These are phyloP conservation scores for Daldinia concentrica DNA, from an alignment of 495 filamentous ascomycete species.

Conservation along the genomic window DNA sequence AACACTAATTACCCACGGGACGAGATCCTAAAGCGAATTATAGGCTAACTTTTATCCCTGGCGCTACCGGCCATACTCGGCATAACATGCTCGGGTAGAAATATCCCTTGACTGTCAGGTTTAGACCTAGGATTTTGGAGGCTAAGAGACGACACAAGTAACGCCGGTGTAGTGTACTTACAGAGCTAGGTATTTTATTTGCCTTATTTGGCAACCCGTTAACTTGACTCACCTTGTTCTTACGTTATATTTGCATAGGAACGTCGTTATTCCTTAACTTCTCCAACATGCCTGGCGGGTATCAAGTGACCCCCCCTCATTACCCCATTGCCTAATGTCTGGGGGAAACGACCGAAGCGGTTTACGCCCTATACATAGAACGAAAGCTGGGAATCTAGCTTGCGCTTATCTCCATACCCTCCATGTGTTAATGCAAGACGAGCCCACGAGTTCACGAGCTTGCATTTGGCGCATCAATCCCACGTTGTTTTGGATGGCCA, in stretches of 20 bases:
- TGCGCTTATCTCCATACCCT: slow-evolving; percentile 26
- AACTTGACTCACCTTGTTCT: background rate
- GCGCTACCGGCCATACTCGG: slow-evolving; percentile 29
- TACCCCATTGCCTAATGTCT: slow-evolving; percentile 20
- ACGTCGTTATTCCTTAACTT: background rate
- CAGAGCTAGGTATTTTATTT: background rate
- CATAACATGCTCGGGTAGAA: slow-evolving; percentile 22
- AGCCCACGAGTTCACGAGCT: slow-evolving; percentile 18
- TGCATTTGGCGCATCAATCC: slow-evolving; percentile 28
- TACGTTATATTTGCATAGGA: slow-evolving; percentile 4
- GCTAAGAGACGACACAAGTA: background rate
- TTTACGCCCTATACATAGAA: slow-evolving; percentile 1
- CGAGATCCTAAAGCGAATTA: slow-evolving; percentile 54
- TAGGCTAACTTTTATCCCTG: slow-evolving; percentile 41
- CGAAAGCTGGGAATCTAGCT: slow-evolving; percentile 11
- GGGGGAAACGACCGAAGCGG: background rate
- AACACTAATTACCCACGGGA: slow-evolving; percentile 71
- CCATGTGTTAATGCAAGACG: slow-evolving; percentile 16
- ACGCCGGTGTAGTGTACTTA: slow-evolving; percentile 1
- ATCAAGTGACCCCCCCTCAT: slow-evolving; percentile 18
- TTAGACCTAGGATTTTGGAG: background rate
- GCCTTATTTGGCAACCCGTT: slow-evolving; percentile 15
- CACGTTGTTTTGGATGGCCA: slow-evolving; percentile 16
- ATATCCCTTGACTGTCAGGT: slow-evolving; percentile 24
- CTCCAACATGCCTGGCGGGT: slow-evolving; percentile 1